Base-by-base conservation (phyloP, 352 stramenopile genomes). In the Phytophthora pseudosyringae region DNA sequence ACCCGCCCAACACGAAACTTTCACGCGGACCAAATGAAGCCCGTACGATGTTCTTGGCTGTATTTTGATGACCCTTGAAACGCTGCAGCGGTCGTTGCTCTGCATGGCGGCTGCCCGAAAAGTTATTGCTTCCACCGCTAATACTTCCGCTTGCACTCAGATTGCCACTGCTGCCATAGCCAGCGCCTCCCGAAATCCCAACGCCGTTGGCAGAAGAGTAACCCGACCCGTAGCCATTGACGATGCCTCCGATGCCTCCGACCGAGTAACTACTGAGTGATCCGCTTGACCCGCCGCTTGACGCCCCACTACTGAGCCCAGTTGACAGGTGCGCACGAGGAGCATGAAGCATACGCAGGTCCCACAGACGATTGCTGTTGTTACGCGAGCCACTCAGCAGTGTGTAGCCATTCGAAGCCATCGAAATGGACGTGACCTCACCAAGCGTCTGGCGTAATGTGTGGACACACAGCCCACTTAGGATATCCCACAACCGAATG, bases 61-160 rank as follows among this genome's bases (percentile, higher is more conserved):
- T 97, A 57, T 95, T 97, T 65, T 95, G 87, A 50, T 97, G 88
- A 26, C 89, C 89, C 67, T 95, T 94, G 70, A 97, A 97, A 43
- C 88, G 86, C 69, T 93, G 87, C 7, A 95, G 66, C 0, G 89
- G 87, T 26, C 81, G 81, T 59, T 90, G 82, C 57, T 93, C 85
- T 29, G 59, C 62, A 40, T 73, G 69, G 12, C 74, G 78, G 26
- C 39, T 69, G 18, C 46, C 59, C 8, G 58, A 73, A 60, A 71
- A 76, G 9, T 31, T 62, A 15, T 15, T 68, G 51, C 44, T 70
- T 35, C 60, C 57, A 55, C 66, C 38, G 41, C 49, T 71, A 28
- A 70, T 44, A 38, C 46, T 64, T 28, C 67, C 62, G 12, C 28
- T 73, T 26, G 55, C 48, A 64, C 64, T 69, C 15, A 73, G 45